A percentile compares a stretch with the other conserved stretches of the same genome.
These are phyloP conservation scores for Kwoniella bestiolae DNA, from an alignment of 768 basidiomycete genomes.

Conservation along the genomic window DNA sequence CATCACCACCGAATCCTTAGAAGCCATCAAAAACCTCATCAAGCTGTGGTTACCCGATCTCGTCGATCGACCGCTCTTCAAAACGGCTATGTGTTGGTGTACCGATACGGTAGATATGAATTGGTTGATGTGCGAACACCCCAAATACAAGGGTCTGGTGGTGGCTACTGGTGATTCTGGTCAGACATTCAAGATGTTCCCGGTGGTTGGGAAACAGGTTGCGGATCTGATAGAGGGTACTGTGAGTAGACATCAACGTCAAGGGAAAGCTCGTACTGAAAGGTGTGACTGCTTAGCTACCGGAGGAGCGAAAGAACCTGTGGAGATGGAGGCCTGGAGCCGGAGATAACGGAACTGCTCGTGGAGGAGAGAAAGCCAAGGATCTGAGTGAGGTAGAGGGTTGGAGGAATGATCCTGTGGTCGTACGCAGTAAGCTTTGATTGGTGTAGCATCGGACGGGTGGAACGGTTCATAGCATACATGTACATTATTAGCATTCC, in stretches of 20 bases:
- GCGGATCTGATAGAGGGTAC: conserved; percentile 52
- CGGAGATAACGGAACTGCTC: conserved; percentile 14
- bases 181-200: conserved; percentile 52
- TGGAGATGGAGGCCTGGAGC: conserved; percentile 33
- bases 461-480: not conserved
- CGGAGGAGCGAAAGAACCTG: conserved; percentile 21
- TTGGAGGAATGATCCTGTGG: conserved; percentile 31
- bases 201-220: conserved; percentile 42
- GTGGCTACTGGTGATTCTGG: conserved; percentile 49
- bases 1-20: conserved; percentile 42
- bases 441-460: not conserved
- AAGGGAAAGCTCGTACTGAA: not conserved
- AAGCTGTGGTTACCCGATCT: conserved; percentile 45
- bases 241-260: conserved; percentile 20
- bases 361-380: conserved; percentile 33
- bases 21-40: conserved; percentile 41
- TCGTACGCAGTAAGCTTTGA: not conserved
- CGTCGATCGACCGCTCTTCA: conserved; percentile 23
- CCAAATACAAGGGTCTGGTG: conserved; percentile 36
- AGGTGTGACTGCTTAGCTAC: conserved; percentile 18
- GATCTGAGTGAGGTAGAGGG: conserved; percentile 37
- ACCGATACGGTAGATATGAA: conserved; percentile 50
- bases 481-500: not conserved
- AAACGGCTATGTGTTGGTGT: conserved; percentile 51
- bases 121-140: conserved; percentile 51